A percentile compares a stretch with the other conserved stretches of the same genome.
Evolutionary conservation across 1,284 basidiomycete species (phyloP).

Genomic region (Cryptococcus maquisensis): DNA sequence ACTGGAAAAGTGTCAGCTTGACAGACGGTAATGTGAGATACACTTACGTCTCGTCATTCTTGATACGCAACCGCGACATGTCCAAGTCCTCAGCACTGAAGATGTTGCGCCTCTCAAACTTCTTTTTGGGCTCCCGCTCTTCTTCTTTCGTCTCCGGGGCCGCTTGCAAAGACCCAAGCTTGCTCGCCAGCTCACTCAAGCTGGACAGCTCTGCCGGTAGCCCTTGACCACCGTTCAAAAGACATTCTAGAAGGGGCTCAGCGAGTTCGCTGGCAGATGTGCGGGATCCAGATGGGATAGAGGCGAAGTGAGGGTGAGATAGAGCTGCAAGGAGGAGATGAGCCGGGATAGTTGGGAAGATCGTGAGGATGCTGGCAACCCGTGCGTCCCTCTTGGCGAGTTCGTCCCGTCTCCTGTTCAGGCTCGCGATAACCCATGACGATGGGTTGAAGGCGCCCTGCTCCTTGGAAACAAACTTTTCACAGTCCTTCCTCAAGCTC

Average conservation of each 20-base stretch:
- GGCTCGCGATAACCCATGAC: neutral
- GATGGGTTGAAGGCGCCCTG: neutral
- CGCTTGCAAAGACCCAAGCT: neutral
- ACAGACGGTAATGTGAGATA: neutral
- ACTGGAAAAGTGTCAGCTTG: constrained; percentile 35
- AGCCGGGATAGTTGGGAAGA: constrained; percentile 42
- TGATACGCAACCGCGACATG: constrained; percentile 56
- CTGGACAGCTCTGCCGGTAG: constrained; percentile 38
- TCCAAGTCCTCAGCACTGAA: constrained; percentile 63
- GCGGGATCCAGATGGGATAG: constrained; percentile 14
- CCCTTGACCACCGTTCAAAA: constrained; percentile 32
- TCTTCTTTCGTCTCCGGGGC: neutral
- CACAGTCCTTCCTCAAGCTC: constrained; percentile 12
- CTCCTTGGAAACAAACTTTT: constrained; percentile 1
- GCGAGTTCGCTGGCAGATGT: constrained; percentile 31
- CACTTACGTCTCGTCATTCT: constrained; percentile 49
- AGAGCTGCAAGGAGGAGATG: constrained; percentile 40
- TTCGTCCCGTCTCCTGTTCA: neutral
- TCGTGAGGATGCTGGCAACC: constrained; percentile 21
- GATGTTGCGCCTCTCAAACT: constrained; percentile 60
- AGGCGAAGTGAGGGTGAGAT: constrained; percentile 34
- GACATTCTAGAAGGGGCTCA: constrained; percentile 40
- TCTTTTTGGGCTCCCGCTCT: constrained; percentile 22
- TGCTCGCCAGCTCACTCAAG: constrained; percentile 24
- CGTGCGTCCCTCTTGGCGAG: constrained; percentile 18